Evolutionary conservation across 768 basidiomycete species (phyloP).

Genomic region (Solioccasus polychromus): DNA sequence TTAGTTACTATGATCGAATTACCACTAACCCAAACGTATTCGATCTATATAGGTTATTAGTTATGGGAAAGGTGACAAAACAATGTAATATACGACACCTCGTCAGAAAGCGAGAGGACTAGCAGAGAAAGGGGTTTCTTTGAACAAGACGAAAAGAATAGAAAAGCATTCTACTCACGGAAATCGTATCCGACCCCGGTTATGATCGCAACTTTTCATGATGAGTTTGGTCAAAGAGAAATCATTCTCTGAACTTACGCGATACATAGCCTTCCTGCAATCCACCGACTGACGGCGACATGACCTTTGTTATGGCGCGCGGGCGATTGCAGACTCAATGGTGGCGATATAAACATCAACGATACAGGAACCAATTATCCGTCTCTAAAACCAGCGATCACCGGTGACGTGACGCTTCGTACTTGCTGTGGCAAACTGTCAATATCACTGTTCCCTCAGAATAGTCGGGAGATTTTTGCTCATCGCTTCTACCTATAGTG

Average conservation of each 20-base stretch:
- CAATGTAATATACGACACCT: slow-evolving; percentile 1
- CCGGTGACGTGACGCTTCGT: too few species aligned
- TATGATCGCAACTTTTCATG: slow-evolving; percentile 1
- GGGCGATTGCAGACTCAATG: too few species aligned
- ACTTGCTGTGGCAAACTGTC: too few species aligned
- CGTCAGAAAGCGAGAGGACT: slow-evolving; percentile 8
- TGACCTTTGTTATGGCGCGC: too few species aligned
- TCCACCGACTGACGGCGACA: too few species aligned
- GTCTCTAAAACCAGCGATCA: too few species aligned
- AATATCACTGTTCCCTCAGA: too few species aligned
- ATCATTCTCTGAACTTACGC: neutral
- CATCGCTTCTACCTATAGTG: too few species aligned
- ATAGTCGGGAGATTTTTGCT: too few species aligned
- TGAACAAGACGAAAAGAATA: neutral
- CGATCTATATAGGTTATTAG: neutral
- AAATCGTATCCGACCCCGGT: slow-evolving; percentile 7
- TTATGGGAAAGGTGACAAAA: neutral
- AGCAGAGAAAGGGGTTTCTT: neutral
- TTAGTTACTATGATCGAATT: neutral
- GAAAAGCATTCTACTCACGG: neutral
- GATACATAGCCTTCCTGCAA: neutral
- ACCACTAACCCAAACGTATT: slow-evolving; percentile 13
- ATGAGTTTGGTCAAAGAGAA: neutral
- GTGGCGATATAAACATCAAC: too few species aligned
- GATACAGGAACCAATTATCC: too few species aligned